A percentile compares a stretch with the other conserved stretches of the same genome.
These are phyloP conservation scores for Talaromyces thailandensis DNA, from an alignment of 495 filamentous ascomycete species.

Conservation along the genomic window DNA sequence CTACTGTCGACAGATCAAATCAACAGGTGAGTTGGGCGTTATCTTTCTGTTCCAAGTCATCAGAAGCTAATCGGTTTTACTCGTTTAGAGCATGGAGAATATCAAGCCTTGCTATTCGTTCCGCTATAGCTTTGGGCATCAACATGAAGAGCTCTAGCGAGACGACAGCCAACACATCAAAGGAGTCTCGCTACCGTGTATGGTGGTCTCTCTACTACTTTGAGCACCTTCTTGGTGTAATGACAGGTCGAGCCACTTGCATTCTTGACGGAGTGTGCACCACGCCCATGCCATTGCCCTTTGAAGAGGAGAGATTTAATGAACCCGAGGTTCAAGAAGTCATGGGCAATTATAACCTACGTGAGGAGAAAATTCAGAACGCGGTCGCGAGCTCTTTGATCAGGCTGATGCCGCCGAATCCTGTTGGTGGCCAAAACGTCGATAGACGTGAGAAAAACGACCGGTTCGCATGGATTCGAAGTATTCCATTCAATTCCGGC, in stretches of 20 bases:
- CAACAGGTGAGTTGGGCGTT: slow-evolving; percentile 44
- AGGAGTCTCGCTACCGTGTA: slow-evolving; percentile 52
- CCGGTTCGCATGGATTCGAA: slow-evolving; percentile 20
- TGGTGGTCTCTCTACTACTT: slow-evolving; percentile 60
- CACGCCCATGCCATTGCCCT: slow-evolving; percentile 49
- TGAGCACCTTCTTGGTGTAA: slow-evolving; percentile 50
- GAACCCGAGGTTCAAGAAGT: slow-evolving; percentile 23
- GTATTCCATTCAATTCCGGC: slow-evolving; percentile 24
- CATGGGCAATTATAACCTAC: slow-evolving; percentile 20
- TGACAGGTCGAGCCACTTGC: slow-evolving; percentile 57
- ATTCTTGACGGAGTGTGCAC: slow-evolving; percentile 51
- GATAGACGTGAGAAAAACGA: slow-evolving; percentile 9
- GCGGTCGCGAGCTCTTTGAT: slow-evolving; percentile 28
- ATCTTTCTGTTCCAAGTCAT: background rate
- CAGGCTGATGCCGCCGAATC: slow-evolving; percentile 30
- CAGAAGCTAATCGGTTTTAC: background rate
- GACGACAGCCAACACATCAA: slow-evolving; percentile 40
- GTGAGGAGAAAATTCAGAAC: slow-evolving; percentile 29
- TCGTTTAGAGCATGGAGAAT: slow-evolving; percentile 55
- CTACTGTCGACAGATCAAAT: slow-evolving; percentile 52
- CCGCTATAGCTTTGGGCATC: slow-evolving; percentile 51
- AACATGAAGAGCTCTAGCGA: slow-evolving; percentile 53
- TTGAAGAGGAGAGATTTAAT: slow-evolving; percentile 42
- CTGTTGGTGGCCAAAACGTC: slow-evolving; percentile 19
- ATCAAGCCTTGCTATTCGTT: slow-evolving; percentile 50